Conservation (phyloP, 2,329 filamentous ascomycete species). For the Dothistroma septosporum region DNA sequence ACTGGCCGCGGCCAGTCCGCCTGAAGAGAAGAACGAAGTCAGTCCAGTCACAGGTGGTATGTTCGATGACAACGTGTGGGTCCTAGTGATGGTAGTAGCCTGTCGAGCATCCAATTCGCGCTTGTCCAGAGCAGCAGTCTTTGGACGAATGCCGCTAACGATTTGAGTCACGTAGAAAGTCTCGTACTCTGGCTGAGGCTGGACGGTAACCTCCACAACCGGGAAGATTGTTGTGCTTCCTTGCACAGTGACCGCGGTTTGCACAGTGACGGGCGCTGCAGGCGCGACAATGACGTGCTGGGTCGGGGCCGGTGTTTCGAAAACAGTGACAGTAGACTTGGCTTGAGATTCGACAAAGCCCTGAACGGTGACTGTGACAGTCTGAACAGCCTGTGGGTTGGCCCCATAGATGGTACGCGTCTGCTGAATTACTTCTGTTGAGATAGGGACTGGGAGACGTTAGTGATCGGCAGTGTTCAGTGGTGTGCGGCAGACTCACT, state of each 20-base stretch:
- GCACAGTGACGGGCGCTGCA: neutral
- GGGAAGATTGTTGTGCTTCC: neutral
- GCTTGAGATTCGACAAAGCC: neutral
- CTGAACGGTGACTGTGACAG: neutral
- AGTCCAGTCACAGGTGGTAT: neutral
- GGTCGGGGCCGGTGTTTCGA: neutral
- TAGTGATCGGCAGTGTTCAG: neutral
- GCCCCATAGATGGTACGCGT: conserved; percentile 4
- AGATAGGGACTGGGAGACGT: neutral
- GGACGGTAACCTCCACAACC: conserved; percentile 3
- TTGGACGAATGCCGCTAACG: neutral
- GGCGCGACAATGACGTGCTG: neutral
- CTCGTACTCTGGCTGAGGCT: conserved; percentile 2
- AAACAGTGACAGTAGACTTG: neutral
- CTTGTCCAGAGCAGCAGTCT: neutral
- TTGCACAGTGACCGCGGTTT: neutral
- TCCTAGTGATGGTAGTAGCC: neutral
- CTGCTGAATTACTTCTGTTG: neutral
- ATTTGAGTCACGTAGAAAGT: conserved; percentile 1
- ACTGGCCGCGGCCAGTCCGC: neutral
- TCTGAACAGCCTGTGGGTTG: neutral
- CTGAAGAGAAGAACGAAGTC: neutral
- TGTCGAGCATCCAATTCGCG: neutral
- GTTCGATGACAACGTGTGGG: neutral
- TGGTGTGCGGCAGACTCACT: neutral